phyloP scores from a whole-genome alignment of 352 stramenopile genomes.

The Phytophthora boehmeriae region DNA sequence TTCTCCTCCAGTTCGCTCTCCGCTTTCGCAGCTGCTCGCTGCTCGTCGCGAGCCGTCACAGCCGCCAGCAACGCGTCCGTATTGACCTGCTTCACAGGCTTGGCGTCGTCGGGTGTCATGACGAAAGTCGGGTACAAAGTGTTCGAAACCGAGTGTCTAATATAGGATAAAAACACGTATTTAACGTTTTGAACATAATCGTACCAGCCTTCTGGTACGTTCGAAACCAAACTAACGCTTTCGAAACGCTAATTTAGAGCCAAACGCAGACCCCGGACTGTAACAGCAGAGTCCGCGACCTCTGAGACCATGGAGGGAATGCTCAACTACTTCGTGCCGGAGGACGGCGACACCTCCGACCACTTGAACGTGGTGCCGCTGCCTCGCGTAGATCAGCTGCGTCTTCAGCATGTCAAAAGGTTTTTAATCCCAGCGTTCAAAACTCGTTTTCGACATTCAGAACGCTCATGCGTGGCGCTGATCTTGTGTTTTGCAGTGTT shows the following conservation, averaged over 20 bases:
- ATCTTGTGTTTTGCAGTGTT: slow-evolving; percentile 47
- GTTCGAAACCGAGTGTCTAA: too few relatives aligned
- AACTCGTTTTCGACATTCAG: neutral
- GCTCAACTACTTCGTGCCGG: slow-evolving; percentile 89
- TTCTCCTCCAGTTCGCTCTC: slow-evolving; percentile 8
- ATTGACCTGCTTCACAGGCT: slow-evolving; percentile 36
- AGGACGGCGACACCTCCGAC: slow-evolving; percentile 86
- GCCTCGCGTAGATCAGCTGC: slow-evolving; percentile 75
- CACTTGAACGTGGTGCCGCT: slow-evolving; percentile 86
- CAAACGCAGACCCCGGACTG: neutral
- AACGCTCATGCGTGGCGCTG: slow-evolving; percentile 3
- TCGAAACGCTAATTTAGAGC: too few relatives aligned
- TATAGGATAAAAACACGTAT: too few relatives aligned
- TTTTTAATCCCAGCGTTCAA: slow-evolving; percentile 24
- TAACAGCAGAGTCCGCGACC: slow-evolving; percentile 17
- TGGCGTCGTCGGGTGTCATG: slow-evolving; percentile 1
- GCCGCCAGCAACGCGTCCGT: slow-evolving; percentile 44
- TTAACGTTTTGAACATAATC: too few relatives aligned
- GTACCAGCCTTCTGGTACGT: too few relatives aligned
- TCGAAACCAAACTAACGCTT: too few relatives aligned
- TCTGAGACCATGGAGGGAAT: slow-evolving; percentile 76
- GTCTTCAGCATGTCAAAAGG: slow-evolving; percentile 83
- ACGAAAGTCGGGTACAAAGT: too few relatives aligned
- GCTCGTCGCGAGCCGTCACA: slow-evolving; percentile 30
- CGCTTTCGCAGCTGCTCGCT: slow-evolving; percentile 8